Percentiles rank a stretch among this genome's conserved stretches.
Conservation (phyloP, 805 yeast species). For the Saccharomycopsis fermentans region DNA sequence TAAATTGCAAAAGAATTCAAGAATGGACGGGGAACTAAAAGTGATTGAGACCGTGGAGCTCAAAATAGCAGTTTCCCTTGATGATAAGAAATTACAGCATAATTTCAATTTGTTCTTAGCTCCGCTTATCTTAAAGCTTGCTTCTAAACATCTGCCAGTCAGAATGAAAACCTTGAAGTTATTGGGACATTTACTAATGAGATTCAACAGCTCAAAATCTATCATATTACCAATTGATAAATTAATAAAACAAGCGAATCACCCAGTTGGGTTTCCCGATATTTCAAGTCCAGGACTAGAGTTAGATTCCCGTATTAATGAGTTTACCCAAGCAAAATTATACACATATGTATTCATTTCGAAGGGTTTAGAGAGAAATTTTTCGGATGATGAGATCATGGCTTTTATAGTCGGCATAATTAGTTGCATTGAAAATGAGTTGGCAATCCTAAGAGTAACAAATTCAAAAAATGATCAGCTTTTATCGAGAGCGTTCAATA, state of each 20-base stretch:
- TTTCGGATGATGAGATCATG: slow-evolving; percentile 23
- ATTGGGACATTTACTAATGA: slow-evolving; percentile 55
- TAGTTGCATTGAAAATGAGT: slow-evolving; percentile 29
- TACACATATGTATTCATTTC: slow-evolving; percentile 60
- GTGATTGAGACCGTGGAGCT: slow-evolving; percentile 73
- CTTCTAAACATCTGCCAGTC: slow-evolving; percentile 58
- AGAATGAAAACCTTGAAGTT: slow-evolving; percentile 58
- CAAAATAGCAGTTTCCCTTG: slow-evolving; percentile 63
- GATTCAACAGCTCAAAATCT: slow-evolving; percentile 45
- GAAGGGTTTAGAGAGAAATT: slow-evolving; percentile 52
- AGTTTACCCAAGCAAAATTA: slow-evolving; percentile 42
- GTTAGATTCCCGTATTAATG: slow-evolving; percentile 27
- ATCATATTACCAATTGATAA: slow-evolving; percentile 57
- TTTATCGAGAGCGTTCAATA: slow-evolving; percentile 51
- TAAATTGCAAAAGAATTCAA: background rate
- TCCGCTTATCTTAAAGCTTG: slow-evolving; percentile 70
- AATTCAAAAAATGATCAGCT: background rate
- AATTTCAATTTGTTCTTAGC: slow-evolving; percentile 54
- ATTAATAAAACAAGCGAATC: slow-evolving; percentile 52
- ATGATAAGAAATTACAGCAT: slow-evolving; percentile 53
- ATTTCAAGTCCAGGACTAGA: background rate
- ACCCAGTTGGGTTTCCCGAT: slow-evolving; percentile 31
- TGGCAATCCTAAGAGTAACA: slow-evolving; percentile 15
- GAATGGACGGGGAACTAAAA: slow-evolving; percentile 39
- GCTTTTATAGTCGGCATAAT: slow-evolving; percentile 39